Percentiles rank a stretch among this genome's conserved stretches.
Conservation (phyloP, 768 basidiomycete species). For the Melanogaster broomeanus region DNA sequence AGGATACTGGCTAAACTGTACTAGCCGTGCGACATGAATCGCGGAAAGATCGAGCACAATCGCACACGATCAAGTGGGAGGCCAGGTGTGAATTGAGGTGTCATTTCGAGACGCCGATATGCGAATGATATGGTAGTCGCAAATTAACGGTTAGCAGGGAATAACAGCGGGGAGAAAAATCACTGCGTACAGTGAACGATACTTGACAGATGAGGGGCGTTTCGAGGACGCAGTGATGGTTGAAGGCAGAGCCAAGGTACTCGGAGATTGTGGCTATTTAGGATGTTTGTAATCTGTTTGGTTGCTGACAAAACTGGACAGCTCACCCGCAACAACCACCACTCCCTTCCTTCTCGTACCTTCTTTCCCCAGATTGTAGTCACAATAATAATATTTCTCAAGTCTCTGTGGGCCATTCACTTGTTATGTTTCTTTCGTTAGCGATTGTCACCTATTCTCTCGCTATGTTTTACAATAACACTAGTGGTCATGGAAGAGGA, state of each 20-base stretch:
- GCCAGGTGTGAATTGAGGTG: neutral
- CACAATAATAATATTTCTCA: neutral
- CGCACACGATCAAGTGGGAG: constrained; percentile 37
- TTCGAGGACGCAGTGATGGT: constrained; percentile 23
- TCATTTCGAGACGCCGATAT: neutral
- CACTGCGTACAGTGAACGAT: constrained; percentile 12
- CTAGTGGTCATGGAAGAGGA: too few relatives aligned
- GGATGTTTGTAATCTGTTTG: constrained; percentile 40
- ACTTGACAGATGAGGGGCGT: constrained; percentile 1
- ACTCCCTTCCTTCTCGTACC: constrained; percentile 16
- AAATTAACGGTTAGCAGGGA: neutral
- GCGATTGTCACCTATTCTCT: too few relatives aligned
- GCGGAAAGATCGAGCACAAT: constrained; percentile 35
- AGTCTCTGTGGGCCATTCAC: neutral
- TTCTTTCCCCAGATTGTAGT: constrained; percentile 1
- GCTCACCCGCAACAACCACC: too few relatives aligned
- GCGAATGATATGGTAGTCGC: neutral
- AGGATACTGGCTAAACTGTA: constrained; percentile 17
- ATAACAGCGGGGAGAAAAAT: neutral
- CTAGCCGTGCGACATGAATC: constrained; percentile 14
- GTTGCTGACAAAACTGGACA: constrained; percentile 33
- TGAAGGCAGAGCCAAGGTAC: constrained; percentile 21
- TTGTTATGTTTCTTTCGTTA: too few relatives aligned
- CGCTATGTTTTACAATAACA: too few relatives aligned
- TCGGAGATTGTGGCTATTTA: constrained; percentile 34